Conservation (phyloP, 2,329 filamentous ascomycete species). For the Verticillium dahliae region DNA sequence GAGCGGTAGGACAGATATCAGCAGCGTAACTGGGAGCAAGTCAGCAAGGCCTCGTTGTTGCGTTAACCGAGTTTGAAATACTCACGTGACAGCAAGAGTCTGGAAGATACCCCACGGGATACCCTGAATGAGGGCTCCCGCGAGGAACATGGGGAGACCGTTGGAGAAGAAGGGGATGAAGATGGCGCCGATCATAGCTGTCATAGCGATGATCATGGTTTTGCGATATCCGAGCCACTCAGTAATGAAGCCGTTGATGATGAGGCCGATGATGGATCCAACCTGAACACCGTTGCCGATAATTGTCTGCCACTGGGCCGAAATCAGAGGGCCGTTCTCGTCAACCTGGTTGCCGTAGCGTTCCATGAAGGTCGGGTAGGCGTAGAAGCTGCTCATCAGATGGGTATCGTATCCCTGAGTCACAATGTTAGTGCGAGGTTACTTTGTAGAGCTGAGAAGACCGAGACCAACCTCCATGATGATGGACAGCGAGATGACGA, state of each 20-base stretch:
- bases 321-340: constrained; percentile 24
- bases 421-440: neutral
- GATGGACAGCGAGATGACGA: constrained; percentile 36
- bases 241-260: constrained; percentile 44
- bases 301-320: constrained; percentile 51
- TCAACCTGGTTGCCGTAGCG: constrained; percentile 40
- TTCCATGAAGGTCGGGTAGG: constrained; percentile 25
- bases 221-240: constrained; percentile 44
- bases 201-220: constrained; percentile 40
- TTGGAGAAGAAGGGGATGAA: constrained; percentile 48
- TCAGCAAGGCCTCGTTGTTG: neutral
- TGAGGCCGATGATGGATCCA: constrained; percentile 48
- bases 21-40: constrained; percentile 33
- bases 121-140: constrained; percentile 31
- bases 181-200: constrained; percentile 41
- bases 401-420: constrained; percentile 39
- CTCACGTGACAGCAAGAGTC: constrained; percentile 44
- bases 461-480: constrained; percentile 32
- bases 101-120: constrained; percentile 49
- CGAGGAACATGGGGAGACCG: constrained; percentile 36
- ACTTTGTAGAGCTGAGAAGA: neutral
- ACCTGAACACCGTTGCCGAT: constrained; percentile 46
- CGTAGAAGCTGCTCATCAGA: constrained; percentile 39
- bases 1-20: constrained; percentile 38
- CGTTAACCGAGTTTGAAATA: constrained; percentile 34